A percentile compares a stretch with the other conserved stretches of the same genome.
phyloP scores from a whole-genome alignment of 106 monocot species.

The Triglochin maritima region DNA sequence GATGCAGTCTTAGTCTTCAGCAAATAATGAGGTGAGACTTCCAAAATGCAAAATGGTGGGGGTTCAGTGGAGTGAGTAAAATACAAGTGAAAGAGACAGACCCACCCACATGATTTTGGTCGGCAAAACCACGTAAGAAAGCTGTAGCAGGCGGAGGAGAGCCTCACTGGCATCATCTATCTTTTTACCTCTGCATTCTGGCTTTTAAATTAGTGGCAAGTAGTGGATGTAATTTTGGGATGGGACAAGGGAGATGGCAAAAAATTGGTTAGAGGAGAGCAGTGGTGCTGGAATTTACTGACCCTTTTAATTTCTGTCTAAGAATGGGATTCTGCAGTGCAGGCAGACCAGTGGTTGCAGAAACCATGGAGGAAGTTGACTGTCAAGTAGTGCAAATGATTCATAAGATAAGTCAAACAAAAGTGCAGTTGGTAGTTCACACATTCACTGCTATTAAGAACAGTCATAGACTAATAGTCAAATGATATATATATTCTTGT shows the following conservation, averaged over 20 bases:
- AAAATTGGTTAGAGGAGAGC: neutral
- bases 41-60: no score
- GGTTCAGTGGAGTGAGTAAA: no score
- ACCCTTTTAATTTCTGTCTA: neutral
- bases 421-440: no score
- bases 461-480: no score
- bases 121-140: neutral
- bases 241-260: neutral
- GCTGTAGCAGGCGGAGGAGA: neutral
- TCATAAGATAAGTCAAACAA: no score
- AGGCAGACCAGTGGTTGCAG: neutral
- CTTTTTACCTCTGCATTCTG: neutral
- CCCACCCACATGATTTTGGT: conserved; percentile 1
- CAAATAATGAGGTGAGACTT: no score
- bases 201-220: no score
- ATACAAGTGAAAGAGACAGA: neutral
- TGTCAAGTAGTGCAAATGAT: neutral
- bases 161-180: neutral
- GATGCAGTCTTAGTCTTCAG: no score
- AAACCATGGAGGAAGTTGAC: neutral
- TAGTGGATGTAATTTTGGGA: no score
- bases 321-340: neutral
- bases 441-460: no score
- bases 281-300: neutral
- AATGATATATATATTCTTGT: no score